Evolutionary conservation across 2,329 filamentous ascomycete species (phyloP).

Genomic region (Colletotrichum sp.): DNA sequence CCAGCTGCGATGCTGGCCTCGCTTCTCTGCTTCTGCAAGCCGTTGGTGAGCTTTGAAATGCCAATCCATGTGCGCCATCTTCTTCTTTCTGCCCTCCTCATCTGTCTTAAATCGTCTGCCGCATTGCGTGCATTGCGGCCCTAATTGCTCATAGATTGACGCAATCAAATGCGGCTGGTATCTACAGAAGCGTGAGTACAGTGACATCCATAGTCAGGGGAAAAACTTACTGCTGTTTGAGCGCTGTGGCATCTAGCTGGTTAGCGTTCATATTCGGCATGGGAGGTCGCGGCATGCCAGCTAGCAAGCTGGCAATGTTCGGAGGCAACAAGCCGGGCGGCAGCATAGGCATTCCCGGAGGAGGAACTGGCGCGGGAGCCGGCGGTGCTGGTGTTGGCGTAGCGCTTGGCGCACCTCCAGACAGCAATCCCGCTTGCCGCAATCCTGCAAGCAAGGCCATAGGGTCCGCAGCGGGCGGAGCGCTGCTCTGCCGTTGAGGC

Average conservation of each 20-base stretch:
- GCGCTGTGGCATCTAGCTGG: slow-evolving; percentile 68
- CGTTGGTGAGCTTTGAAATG: slow-evolving; percentile 94
- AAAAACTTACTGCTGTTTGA: slow-evolving; percentile 70
- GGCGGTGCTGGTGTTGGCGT: slow-evolving; percentile 37
- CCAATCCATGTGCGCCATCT: slow-evolving; percentile 95
- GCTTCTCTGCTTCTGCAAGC: slow-evolving; percentile 83
- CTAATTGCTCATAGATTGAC: slow-evolving; percentile 79
- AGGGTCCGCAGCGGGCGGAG: slow-evolving; percentile 48
- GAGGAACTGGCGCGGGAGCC: slow-evolving; percentile 30
- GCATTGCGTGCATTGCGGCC: slow-evolving; percentile 89
- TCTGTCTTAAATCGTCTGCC: slow-evolving; percentile 84
- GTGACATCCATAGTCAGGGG: not conserved
- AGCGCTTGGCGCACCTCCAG: slow-evolving; percentile 42
- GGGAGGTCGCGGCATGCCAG: slow-evolving; percentile 27
- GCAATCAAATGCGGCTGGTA: slow-evolving; percentile 77
- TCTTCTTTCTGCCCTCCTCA: slow-evolving; percentile 80
- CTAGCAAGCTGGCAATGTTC: slow-evolving; percentile 40
- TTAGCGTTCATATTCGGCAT: slow-evolving; percentile 52
- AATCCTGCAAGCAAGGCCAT: slow-evolving; percentile 71
- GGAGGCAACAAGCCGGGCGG: slow-evolving; percentile 34
- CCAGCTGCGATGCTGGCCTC: slow-evolving; percentile 91
- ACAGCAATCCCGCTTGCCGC: slow-evolving; percentile 70
- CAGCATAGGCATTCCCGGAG: slow-evolving; percentile 30
- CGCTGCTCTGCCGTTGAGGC: slow-evolving; percentile 39
- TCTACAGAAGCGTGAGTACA: slow-evolving; percentile 43